Evolutionary conservation across 495 filamentous ascomycete species (phyloP).

Genomic region (Podospora australis): DNA sequence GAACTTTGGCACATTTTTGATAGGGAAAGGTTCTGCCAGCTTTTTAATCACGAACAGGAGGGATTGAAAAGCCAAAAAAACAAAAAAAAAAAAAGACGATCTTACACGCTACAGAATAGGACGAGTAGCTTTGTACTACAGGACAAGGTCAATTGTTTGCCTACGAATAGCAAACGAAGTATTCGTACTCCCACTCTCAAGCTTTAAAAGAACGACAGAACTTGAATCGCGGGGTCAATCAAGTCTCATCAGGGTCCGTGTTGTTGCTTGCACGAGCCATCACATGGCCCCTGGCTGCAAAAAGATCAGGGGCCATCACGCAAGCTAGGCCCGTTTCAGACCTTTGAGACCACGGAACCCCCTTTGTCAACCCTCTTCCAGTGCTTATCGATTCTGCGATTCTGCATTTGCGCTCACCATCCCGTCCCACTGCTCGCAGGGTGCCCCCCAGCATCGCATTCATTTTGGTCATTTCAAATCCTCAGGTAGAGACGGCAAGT

Average conservation of each 20-base stretch:
- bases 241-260: not conserved
- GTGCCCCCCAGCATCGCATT: constrained; percentile 3
- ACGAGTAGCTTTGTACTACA: no score
- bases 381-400: constrained; percentile 24
- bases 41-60: no score
- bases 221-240: constrained; percentile 2
- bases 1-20: no score
- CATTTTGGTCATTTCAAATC: constrained; percentile 7
- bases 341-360: constrained; percentile 22
- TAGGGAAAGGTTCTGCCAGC: no score
- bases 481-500: not conserved
- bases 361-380: constrained; percentile 13
- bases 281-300: not conserved
- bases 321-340: constrained; percentile 26
- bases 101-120: no score
- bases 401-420: constrained; percentile 4
- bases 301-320: constrained; percentile 9
- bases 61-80: no score
- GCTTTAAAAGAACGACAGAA: no score
- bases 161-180: no score
- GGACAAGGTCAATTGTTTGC: no score
- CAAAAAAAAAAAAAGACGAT: no score
- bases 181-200: no score
- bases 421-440: no score
- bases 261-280: constrained; percentile 5